Base-by-base conservation (phyloP, 768 basidiomycete species). In the Sarcodon aspratus region DNA sequence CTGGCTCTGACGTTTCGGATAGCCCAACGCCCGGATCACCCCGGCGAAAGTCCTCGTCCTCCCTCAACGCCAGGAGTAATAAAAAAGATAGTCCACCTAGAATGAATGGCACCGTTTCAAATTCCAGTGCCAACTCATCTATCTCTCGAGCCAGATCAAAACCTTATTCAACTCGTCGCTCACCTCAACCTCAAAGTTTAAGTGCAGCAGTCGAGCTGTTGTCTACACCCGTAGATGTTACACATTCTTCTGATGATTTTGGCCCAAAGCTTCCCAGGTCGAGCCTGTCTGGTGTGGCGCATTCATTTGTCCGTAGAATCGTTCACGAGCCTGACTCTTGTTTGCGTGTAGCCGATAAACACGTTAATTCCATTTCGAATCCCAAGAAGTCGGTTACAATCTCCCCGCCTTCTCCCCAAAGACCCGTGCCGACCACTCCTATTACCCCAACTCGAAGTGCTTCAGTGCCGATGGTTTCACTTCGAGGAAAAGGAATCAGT, bases 181-280 rank as follows among this genome's bases (percentile, higher is more conserved):
- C 79, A 13, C 75, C 75, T 42, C 72, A 68, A 47, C 80, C 82
- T 0, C 85, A 86, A 64, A 85, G 82, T 53, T 68, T 89, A 43
- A 76, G 73, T 54, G 85, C 84, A 49, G 85, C 82, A 12, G 66
- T 83, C 33, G 82, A 88, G 62, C 74, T 80, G 64, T 66, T 61
- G 32, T 55, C 54, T 52, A 17, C 40, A 13, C 40, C 40, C 2
- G 9, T 27, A 27, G 21, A 27, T 27, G 21, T 27, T 27, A 27
- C 21, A 27, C 21, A 27, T 27, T 5, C 21, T 27, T 5, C 21
- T 27, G 21, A 27, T 27, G 21, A 27, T 27, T 27, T 27, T 27
- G 21, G 21, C 21, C 21, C 21, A 27, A 27, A 27, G 21, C 21
- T 27, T 27, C 21, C 21, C 21, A 27, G 21, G 5, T 27, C 21